These are phyloP conservation scores for Xanthoparmelia taractica DNA, from an alignment of 495 filamentous ascomycete species.

Conservation along the genomic window DNA sequence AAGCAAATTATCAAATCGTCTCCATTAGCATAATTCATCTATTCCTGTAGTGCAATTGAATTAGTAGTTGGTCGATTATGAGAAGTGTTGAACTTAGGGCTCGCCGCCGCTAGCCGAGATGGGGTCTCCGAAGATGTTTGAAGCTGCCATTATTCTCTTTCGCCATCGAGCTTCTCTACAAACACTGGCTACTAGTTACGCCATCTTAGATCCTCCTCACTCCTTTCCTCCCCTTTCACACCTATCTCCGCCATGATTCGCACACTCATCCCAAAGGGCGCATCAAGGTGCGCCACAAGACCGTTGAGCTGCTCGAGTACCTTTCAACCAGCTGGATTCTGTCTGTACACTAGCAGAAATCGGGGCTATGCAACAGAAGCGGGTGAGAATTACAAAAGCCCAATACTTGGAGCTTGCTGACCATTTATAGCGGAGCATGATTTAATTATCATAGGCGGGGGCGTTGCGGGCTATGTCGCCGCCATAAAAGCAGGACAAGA, in stretches of 20 bases:
- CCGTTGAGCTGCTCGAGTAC: conserved; percentile 28
- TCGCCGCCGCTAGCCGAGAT: conserved; percentile 4
- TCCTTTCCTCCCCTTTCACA: conserved; percentile 16
- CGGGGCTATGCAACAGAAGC: conserved; percentile 73
- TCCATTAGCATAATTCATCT: neutral
- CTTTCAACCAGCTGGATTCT: conserved; percentile 52
- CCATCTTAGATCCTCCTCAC: neutral
- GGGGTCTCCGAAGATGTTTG: neutral
- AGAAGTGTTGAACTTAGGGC: neutral
- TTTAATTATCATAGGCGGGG: conserved; percentile 90
- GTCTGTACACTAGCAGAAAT: conserved; percentile 52
- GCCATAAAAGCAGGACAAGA: conserved; percentile 98
- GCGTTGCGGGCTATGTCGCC: conserved; percentile 97
- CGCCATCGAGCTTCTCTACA: neutral
- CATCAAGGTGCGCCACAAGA: conserved; percentile 57
- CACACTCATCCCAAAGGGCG: conserved; percentile 58
- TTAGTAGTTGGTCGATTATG: neutral
- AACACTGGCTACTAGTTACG: neutral
- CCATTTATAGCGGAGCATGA: conserved; percentile 66
- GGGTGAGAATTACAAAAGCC: conserved; percentile 44
- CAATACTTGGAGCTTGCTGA: conserved; percentile 10
- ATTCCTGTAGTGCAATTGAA: neutral
- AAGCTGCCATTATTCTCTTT: neutral
- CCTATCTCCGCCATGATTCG: conserved; percentile 55
- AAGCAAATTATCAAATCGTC: neutral